Evolutionary conservation across 2,329 filamentous ascomycete species (phyloP), one percentile per base, ranked within the genome.

Genomic region (Trichoderma koningii): DNA sequence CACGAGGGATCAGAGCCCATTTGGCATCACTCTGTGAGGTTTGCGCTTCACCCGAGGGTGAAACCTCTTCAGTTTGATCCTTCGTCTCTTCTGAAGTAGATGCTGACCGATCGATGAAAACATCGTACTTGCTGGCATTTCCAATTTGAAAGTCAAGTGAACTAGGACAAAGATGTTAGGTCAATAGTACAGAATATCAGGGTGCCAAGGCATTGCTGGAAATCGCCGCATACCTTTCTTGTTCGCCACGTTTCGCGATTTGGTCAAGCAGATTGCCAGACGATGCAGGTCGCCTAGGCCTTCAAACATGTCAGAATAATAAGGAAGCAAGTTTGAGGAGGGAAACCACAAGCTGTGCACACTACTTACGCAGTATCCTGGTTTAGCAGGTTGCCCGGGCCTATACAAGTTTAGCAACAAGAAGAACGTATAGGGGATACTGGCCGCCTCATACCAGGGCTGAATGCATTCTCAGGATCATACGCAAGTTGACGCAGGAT

Each of bases 81-180:
- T 51, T 45, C n/a, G 14, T n/a, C 1, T 28, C 19, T 7, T 30
- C 60, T 15, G 48, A 12, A 12, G 23, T 6, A 19, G 26, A 14
- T 1, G 7, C 5, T 30, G 52, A 17, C 2, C 7, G 19, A 52
- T 67, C 52, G 17, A 28, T 62, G n/a, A 66, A 65, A 3, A 65
- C 66, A 45, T 67, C 66, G 4, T 67, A 56, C 7, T 23, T 47
- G n/a, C 41, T 41, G 23, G 55, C 19, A 34, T 44, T 41, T 15
- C 66, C 66, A 41, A 65, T 51, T 57, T 67, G 66, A 42, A 67
- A 67, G 30, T 63, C 51, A 41, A 63, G 47, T 14, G 65, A 52
- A 45, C 63, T 67, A 38, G 30, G 19, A 19, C 15, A 9, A 56
- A 41, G 4, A 34, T 12, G 21, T 34, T 52, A 12, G 51, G 23